Evolutionary conservation across 225 moss, liverwort and hornwort genomes (phyloP).

Genomic region (Pseudoscleropodium purum): DNA sequence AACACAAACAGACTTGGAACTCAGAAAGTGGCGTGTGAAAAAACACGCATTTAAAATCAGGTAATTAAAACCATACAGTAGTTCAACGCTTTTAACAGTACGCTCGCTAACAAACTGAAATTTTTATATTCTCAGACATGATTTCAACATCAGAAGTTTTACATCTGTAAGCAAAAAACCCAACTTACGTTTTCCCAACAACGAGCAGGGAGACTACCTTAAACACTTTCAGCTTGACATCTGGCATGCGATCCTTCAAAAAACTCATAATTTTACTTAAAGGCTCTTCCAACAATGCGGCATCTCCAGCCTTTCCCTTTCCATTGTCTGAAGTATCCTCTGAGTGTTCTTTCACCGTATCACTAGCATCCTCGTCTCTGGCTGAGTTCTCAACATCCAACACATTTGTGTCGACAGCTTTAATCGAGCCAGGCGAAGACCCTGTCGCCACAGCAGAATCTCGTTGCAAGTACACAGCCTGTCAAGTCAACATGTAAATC

Average conservation of each 20-base stretch:
- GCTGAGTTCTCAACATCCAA: conserved; percentile 45
- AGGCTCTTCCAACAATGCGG: conserved; percentile 81
- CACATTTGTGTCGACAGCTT: conserved; percentile 47
- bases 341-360: conserved; percentile 36
- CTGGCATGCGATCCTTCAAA: conserved; percentile 95
- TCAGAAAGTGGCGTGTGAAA: neutral
- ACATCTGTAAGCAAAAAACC: neutral
- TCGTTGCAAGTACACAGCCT: conserved; percentile 97
- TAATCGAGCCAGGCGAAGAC: conserved; percentile 43
- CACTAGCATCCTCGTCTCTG: conserved; percentile 37
- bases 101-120: neutral
- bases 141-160: neutral
- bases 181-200: neutral
- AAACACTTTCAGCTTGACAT: conserved; percentile 86
- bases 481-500: neutral
- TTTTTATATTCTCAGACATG: neutral
- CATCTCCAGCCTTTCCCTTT: conserved; percentile 62
- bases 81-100: neutral
- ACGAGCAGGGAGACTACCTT: conserved; percentile 20
- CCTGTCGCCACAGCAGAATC: conserved; percentile 69
- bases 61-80: neutral
- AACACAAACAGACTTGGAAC: neutral
- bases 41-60: neutral
- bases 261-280: conserved; percentile 92
- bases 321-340: conserved; percentile 43